Percentiles rank a stretch among this genome's conserved stretches.
Evolutionary conservation across 2,329 filamentous ascomycete genomes (phyloP).

Genomic region (Xylariaceae sp.): DNA sequence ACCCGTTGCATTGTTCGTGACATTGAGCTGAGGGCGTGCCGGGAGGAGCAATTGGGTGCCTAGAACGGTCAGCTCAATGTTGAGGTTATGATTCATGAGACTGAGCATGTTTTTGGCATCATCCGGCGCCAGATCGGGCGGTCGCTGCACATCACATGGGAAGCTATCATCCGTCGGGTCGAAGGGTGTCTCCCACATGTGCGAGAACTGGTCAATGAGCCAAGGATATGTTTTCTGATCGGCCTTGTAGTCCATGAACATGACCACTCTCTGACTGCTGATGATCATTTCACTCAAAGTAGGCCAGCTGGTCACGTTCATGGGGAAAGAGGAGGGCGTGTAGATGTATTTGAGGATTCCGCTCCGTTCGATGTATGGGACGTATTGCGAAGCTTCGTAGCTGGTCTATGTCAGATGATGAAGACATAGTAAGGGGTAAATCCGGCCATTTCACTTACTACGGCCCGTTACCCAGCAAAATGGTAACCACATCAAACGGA

Average conservation of each 20-base stretch:
- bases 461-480: conserved; percentile 80
- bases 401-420: conserved; percentile 18
- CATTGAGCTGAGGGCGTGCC: conserved; percentile 62
- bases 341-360: conserved; percentile 72
- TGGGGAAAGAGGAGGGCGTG: conserved; percentile 63
- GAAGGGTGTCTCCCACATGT: conserved; percentile 90
- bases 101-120: conserved; percentile 62
- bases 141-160: conserved; percentile 73
- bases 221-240: conserved; percentile 75
- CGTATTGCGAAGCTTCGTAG: conserved; percentile 58
- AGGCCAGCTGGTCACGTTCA: conserved; percentile 74
- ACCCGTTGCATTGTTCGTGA: conserved; percentile 64
- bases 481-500: conserved; percentile 82
- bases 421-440: not conserved
- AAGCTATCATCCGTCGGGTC: conserved; percentile 61
- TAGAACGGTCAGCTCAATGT: conserved; percentile 66
- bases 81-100: conserved; percentile 87
- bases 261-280: conserved; percentile 62
- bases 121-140: conserved; percentile 55
- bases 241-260: conserved; percentile 82
- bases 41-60: conserved; percentile 63
- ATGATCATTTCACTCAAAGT: conserved; percentile 74
- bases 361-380: conserved; percentile 61
- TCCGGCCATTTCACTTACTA: conserved; percentile 37
- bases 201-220: conserved; percentile 79